A percentile compares a stretch with the other conserved stretches of the same genome.
phyloP scores from a whole-genome alignment of 1,284 basidiomycete genomes.

The Volvariella volvacea region DNA sequence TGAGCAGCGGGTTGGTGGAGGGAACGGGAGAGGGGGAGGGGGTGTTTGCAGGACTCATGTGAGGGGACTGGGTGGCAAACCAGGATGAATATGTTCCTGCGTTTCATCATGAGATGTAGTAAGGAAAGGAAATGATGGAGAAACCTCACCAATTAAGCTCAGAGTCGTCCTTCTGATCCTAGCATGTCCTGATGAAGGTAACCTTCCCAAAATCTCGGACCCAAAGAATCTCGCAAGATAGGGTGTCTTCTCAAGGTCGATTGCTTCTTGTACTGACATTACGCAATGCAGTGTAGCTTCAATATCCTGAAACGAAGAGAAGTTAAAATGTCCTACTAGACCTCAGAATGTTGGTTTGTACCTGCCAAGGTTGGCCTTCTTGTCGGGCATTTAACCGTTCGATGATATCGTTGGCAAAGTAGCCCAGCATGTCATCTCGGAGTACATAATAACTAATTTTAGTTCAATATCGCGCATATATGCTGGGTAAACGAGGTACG shows the following conservation, averaged over 20 bases:
- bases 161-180: slow-evolving; percentile 71
- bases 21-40: slow-evolving; percentile 20
- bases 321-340: background rate
- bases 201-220: slow-evolving; percentile 54
- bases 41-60: slow-evolving; percentile 26
- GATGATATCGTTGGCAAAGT: slow-evolving; percentile 55
- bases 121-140: background rate
- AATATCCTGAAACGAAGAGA: slow-evolving; percentile 47
- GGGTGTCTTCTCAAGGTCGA: slow-evolving; percentile 66
- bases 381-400: slow-evolving; percentile 39
- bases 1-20: slow-evolving; percentile 38
- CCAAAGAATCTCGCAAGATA: slow-evolving; percentile 67
- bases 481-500: slow-evolving; percentile 22
- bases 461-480: slow-evolving; percentile 5
- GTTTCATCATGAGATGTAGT: background rate
- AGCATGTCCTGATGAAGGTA: slow-evolving; percentile 59
- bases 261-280: slow-evolving; percentile 79
- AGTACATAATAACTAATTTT: slow-evolving; percentile 76
- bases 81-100: slow-evolving; percentile 80
- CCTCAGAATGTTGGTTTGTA: slow-evolving; percentile 17
- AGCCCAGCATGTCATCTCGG: slow-evolving; percentile 73
- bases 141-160: slow-evolving; percentile 55
- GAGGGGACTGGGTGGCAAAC: slow-evolving; percentile 45
- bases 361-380: slow-evolving; percentile 60
- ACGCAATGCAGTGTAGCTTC: slow-evolving; percentile 83